Evolutionary conservation across 2,329 filamentous ascomycete genomes (phyloP).

Genomic region (Pestalotiopsis fici): DNA sequence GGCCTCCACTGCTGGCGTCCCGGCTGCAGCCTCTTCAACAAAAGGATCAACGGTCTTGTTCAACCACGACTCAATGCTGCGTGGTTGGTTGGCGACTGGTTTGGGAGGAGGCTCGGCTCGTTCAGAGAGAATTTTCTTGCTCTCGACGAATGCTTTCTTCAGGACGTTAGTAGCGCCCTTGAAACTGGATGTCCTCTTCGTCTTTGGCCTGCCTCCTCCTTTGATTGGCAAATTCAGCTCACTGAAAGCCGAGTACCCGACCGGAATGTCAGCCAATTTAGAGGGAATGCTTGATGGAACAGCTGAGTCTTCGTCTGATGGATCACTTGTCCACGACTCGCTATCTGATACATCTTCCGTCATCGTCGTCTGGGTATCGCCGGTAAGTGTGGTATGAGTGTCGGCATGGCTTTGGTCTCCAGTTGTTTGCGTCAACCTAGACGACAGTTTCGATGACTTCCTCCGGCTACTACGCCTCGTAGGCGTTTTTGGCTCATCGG

Average conservation of each 20-base stretch:
- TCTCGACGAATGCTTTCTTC: constrained; percentile 64
- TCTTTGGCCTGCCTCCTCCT: constrained; percentile 40
- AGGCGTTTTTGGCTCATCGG: constrained; percentile 36
- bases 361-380: constrained; percentile 24
- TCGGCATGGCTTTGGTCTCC: constrained; percentile 9
- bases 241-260: constrained; percentile 68
- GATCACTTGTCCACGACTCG: constrained; percentile 29
- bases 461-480: constrained; percentile 35
- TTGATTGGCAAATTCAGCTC: constrained; percentile 58
- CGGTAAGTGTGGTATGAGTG: neutral
- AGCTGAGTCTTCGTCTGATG: constrained; percentile 32
- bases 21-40: constrained; percentile 40
- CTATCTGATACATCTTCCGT: constrained; percentile 33
- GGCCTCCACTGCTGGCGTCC: constrained; percentile 17
- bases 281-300: constrained; percentile 43
- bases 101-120: constrained; percentile 55
- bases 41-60: constrained; percentile 65
- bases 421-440: constrained; percentile 20
- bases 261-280: constrained; percentile 62
- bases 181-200: constrained; percentile 57
- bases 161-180: constrained; percentile 63
- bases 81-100: constrained; percentile 56
- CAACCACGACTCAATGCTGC: constrained; percentile 67
- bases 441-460: constrained; percentile 20
- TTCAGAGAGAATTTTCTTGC: constrained; percentile 66